Percentiles rank a stretch among this genome's conserved stretches.
Evolutionary conservation across 1,284 basidiomycete genomes (phyloP).

Genomic region (Austropuccinia psidii): DNA sequence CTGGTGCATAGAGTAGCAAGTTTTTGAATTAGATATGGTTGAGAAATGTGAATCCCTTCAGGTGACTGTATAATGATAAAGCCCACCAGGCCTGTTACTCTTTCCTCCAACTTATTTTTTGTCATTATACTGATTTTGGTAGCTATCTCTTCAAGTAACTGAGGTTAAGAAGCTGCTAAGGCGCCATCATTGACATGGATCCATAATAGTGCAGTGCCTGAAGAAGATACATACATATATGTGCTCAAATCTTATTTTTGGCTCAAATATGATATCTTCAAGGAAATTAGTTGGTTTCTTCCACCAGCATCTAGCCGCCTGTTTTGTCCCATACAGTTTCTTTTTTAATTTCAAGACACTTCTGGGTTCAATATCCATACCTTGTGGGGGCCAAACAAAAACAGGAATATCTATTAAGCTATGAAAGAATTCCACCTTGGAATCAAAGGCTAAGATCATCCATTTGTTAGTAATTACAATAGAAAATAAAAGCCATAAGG

Average conservation of each 20-base stretch:
- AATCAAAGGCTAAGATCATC: no score
- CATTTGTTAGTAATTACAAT: no score
- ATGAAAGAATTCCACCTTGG: no score
- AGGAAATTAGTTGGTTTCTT: neutral
- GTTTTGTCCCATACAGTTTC: neutral
- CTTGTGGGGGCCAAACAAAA: neutral
- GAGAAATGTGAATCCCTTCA: neutral
- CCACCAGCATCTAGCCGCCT: conserved; percentile 14
- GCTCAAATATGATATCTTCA: no score
- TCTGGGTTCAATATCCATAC: neutral
- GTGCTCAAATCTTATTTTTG: neutral
- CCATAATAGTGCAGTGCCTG: neutral
- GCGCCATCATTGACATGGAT: no score
- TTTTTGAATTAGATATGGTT: neutral
- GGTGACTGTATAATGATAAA: neutral
- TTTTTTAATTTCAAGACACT: neutral
- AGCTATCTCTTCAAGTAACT: neutral
- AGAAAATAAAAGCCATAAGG: no score
- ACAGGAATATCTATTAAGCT: no score
- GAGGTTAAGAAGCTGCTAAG: neutral
- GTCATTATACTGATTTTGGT: neutral
- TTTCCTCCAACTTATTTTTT: neutral
- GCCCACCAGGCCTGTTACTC: neutral
- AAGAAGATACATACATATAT: neutral
- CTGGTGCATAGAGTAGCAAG: no score